A percentile compares a stretch with the other conserved stretches of the same genome.
Conservation (phyloP, 139 green algal species). For the Spirogloea muscicola region DNA sequence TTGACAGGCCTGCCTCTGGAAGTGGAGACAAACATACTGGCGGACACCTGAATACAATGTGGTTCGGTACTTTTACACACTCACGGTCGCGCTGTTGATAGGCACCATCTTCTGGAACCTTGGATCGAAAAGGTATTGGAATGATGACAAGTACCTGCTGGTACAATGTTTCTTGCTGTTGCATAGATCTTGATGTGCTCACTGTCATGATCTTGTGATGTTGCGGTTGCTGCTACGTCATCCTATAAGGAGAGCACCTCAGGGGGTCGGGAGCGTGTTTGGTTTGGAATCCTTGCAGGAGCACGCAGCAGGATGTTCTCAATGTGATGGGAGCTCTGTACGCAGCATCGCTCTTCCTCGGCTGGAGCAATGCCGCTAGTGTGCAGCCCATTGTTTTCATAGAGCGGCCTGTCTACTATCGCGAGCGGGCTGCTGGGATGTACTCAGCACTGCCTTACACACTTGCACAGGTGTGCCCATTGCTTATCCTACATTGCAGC, state of each 20-base stretch:
- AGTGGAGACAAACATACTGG: constrained; percentile 22
- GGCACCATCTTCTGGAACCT: constrained; percentile 5
- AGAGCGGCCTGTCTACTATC: constrained; percentile 50
- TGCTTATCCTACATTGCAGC: no score
- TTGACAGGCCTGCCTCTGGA: constrained; percentile 18
- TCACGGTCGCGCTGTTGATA: constrained; percentile 5
- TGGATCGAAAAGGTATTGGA: constrained; percentile 3
- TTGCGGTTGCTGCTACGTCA: no score
- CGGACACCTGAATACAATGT: constrained; percentile 16
- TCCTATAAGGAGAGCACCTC: no score
- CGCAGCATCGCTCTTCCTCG: constrained; percentile 53
- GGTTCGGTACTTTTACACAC: neutral
- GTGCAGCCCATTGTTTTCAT: constrained; percentile 46
- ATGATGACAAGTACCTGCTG: no score
- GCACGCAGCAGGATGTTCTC: constrained; percentile 31
- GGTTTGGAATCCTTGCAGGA: constrained; percentile 9
- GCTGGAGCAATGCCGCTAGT: constrained; percentile 48
- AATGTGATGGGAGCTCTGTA: constrained; percentile 59
- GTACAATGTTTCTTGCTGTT: no score
- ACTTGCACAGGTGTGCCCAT: constrained; percentile 45
- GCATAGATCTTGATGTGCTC: no score
- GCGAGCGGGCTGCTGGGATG: constrained; percentile 48
- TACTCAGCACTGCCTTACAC: constrained; percentile 51
- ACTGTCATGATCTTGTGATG: no score
- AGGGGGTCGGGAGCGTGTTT: no score